Evolutionary conservation across 176 grass and related monocot species (phyloP).

Genomic region (Zea luxurians): DNA sequence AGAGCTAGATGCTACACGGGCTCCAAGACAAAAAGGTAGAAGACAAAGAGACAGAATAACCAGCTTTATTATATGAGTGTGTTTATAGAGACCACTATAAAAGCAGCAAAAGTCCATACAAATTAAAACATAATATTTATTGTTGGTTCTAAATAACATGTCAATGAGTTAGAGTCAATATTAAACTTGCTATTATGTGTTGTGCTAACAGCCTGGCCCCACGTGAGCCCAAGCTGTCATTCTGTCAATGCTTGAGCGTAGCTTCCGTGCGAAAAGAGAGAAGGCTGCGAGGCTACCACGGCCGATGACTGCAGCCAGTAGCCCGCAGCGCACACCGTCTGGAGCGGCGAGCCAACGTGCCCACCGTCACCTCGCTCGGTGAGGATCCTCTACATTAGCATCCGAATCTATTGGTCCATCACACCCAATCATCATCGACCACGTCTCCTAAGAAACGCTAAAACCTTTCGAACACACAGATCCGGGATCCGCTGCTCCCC

Average conservation of each 20-base stretch:
- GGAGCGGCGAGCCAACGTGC: conserved; percentile 28
- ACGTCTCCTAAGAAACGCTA: neutral
- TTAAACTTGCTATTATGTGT: neutral
- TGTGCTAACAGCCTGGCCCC: neutral
- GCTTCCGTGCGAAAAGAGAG: neutral
- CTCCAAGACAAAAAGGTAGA: no score
- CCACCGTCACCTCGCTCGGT: neutral
- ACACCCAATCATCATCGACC: neutral
- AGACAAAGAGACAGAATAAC: no score
- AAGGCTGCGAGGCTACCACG: neutral
- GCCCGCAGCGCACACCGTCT: neutral
- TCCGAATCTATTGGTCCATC: no score
- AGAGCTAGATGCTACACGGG: no score
- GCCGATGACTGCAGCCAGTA: neutral
- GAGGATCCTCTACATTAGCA: conserved; percentile 13
- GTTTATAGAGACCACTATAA: no score
- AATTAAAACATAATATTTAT: no score
- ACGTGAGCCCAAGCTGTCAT: neutral
- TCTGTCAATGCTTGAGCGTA: neutral
- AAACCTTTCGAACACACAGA: neutral
- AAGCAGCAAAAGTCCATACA: no score
- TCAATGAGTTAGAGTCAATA: no score
- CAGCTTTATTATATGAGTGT: no score
- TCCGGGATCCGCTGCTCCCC: conserved; percentile 32
- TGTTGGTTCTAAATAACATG: no score